Conservation (phyloP, 2,329 filamentous ascomycete genomes). For the Epichloe hybrida region DNA sequence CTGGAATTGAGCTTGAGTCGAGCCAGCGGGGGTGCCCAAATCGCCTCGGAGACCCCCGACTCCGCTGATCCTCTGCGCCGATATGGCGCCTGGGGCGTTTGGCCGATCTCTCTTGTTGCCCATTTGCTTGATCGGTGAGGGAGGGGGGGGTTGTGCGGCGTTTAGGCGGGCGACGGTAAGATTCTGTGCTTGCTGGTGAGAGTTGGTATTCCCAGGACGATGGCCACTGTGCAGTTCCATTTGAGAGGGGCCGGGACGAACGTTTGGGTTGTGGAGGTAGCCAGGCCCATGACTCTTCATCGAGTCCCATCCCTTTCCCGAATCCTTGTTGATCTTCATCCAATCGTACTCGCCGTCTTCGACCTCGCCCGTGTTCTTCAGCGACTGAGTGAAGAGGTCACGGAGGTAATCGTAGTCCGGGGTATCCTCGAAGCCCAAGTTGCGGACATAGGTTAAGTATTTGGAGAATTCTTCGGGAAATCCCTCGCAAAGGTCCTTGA, state of each 20-base stretch:
- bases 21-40: conserved; percentile 72
- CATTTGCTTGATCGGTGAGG: conserved; percentile 71
- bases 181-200: conserved; percentile 47
- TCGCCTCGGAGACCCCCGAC: conserved; percentile 55
- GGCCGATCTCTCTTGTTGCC: conserved; percentile 61
- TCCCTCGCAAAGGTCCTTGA: conserved; percentile 92
- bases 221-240: conserved; percentile 70
- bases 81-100: conserved; percentile 63
- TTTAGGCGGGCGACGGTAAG: conserved; percentile 84
- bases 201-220: conserved; percentile 50
- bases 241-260: conserved; percentile 66
- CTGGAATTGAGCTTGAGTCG: conserved; percentile 92
- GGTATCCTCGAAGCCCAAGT: conserved; percentile 95
- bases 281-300: conserved; percentile 49
- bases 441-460: conserved; percentile 93
- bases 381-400: conserved; percentile 87
- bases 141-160: conserved; percentile 77
- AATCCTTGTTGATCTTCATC: conserved; percentile 85
- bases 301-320: conserved; percentile 77
- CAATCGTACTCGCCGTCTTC: conserved; percentile 99
- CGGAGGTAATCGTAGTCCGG: conserved; percentile 97
- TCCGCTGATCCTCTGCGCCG: conserved; percentile 64
- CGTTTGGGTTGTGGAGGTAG: conserved; percentile 63
- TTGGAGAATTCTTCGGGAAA: conserved; percentile 97
- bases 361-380: conserved; percentile 87